Base-by-base conservation (phyloP, 176 grass and related monocot genomes). In the Dactylis glomerata region DNA sequence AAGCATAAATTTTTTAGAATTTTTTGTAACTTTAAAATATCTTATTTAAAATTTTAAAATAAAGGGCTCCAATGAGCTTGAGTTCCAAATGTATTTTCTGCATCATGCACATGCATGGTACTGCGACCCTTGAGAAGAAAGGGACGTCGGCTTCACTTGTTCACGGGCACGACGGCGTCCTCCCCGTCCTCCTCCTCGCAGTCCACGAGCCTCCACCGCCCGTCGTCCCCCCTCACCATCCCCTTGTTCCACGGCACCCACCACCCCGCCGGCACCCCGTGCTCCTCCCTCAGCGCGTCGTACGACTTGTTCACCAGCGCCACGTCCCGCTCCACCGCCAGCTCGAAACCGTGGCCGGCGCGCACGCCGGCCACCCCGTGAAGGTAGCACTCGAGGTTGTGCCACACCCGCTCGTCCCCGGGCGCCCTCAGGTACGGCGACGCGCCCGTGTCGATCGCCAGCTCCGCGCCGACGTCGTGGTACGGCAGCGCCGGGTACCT, bases 311-410 rank as follows among this genome's bases (percentile, higher is more conserved):
- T 94, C 61, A 90, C 85, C 51, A 92, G 73, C 34, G 85, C 87
- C n/a, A 94, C 37, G 85, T 94, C 89, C 14, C 90, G 78, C 17
- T 89, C 79, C 73, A 92, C 85, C 32, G 30, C 85, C n/a, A 92
- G 74, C 79, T 62, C 49, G 85, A 94, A 94, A n/a, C n/a, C 50
- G 2, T 69, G 44, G 0, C 70, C 42, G 70, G 32, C 37, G 16
- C 10, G 34, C 23, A 62, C n/a, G n/a, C 92, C 90, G 1, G 90
- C 92, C 44, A 90, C 68, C 33, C 85, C 90, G 64, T 94, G 92
- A 28, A 94, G 78, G 85, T 94, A 90, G 82, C 47, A 64, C 85
- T 94, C 92, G 15, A 94, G 79, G 79, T 86, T 90, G 82, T 92
- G 92, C 92, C 87, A 90, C 1, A 80, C 32, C 5, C 11, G 22